Evolutionary conservation across 306 rosid species (phyloP).

Genomic region (Rosa rugosa): DNA sequence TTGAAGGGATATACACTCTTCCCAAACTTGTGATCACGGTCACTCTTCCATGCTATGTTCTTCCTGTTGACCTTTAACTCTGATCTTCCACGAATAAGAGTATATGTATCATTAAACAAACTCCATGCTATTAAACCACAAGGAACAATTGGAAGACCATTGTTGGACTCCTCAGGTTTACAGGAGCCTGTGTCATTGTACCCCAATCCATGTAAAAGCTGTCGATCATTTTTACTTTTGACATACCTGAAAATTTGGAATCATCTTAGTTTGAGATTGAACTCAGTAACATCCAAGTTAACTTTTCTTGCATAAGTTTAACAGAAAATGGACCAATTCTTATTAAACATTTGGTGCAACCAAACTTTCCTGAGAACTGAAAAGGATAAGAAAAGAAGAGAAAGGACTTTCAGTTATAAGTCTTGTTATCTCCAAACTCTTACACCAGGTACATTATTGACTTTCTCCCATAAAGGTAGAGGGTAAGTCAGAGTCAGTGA

Average conservation of each 20-base stretch:
- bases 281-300: background rate
- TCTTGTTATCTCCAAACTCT: no score
- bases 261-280: conserved; percentile 8
- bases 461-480: background rate
- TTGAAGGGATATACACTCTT: conserved; percentile 85
- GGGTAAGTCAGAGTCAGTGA: background rate
- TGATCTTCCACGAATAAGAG: conserved; percentile 61
- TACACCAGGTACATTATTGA: background rate
- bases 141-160: conserved; percentile 72
- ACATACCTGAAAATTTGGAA: conserved; percentile 69
- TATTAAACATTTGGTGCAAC: background rate
- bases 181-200: conserved; percentile 69
- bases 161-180: conserved; percentile 57
- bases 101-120: conserved; percentile 81
- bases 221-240: conserved; percentile 78
- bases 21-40: conserved; percentile 83
- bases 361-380: background rate
- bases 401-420: background rate
- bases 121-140: conserved; percentile 99
- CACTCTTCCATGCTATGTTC: conserved; percentile 96
- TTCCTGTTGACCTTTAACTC: conserved; percentile 72
- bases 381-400: background rate
- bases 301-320: background rate
- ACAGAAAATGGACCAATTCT: background rate
- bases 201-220: conserved; percentile 75